A percentile compares a stretch with the other conserved stretches of the same genome.
Conservation (phyloP, 108 stramenopile genomes). For the Skeletonema marinoi region DNA sequence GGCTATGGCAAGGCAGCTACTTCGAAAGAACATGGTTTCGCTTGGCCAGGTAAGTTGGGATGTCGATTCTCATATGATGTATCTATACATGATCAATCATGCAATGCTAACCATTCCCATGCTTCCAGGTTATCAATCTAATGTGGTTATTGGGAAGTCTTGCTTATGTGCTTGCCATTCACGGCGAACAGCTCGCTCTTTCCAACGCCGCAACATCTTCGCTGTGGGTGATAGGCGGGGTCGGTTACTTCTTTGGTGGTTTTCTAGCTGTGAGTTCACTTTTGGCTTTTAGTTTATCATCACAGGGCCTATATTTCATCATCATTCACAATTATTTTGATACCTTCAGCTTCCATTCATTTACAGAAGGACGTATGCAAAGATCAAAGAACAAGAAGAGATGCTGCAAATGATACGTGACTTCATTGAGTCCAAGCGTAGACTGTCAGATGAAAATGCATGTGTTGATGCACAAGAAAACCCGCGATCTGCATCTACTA, state of each 20-base stretch:
- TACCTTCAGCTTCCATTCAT: slow-evolving; percentile 8
- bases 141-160: background rate
- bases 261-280: too few relatives aligned
- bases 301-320: too few relatives aligned
- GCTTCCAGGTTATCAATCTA: too few relatives aligned
- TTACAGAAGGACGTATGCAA: too few relatives aligned
- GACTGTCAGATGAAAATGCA: background rate
- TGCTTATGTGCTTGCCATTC: slow-evolving; percentile 2
- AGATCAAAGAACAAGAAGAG: too few relatives aligned
- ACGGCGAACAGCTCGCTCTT: background rate
- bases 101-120: too few relatives aligned
- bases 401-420: too few relatives aligned
- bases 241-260: slow-evolving; percentile 18
- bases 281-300: background rate
- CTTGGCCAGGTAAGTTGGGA: too few relatives aligned
- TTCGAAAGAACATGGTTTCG: background rate
- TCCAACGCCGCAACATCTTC: background rate
- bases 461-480: background rate
- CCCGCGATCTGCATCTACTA: too few relatives aligned
- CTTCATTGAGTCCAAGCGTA: background rate
- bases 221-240: slow-evolving; percentile 6
- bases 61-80: too few relatives aligned
- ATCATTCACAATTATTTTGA: background rate
- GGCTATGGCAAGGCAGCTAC: background rate
- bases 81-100: too few relatives aligned